Evolutionary conservation across 2,329 filamentous ascomycete genomes (phyloP), one percentile per base, ranked within the genome.

Genomic region (Clarireedia homoeocarpa): DNA sequence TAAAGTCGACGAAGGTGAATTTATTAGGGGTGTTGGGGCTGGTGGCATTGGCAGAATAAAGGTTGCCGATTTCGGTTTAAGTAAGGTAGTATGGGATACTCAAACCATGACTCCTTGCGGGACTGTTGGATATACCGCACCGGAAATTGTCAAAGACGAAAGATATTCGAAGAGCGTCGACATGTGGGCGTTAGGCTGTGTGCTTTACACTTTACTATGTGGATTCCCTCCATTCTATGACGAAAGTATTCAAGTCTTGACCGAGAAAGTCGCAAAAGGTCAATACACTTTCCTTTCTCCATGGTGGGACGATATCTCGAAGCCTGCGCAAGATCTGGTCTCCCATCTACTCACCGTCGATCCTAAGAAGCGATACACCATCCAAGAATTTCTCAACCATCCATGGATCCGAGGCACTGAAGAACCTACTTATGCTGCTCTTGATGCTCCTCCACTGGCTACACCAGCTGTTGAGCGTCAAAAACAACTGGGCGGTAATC

Each of bases 101-200:
- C 89, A 95, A 69, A 99, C 94, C 9, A 97, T 96, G 89, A 99
- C 94, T 3, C 94, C 94, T n/a, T 99, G 94, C 71, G 94, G 94
- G 57, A 99, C 94, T 0, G 94, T 97, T 56, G 94, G 94, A 45
- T 99, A 99, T 74, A 97, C 94, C 4, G 94, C 94, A 3, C 94
- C 94, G 6, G 94, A 99, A 70, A 99, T 99, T 61, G 94, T 99
- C 70, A 97, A 97, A 74, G 94, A 99, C 72, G 94, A 99, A 74
- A 84, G 91, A 23, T 99, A 99, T 72, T 97, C 92, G 39, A 99
- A 97, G 77, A 95, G 90, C 51, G 94, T 99, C 47, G 94, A 99
- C 69, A 99, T 99, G 94, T 99, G 94, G 94, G 94, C 94, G 3
- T 74, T 99, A 34, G 94, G 94, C 14, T 99, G 94, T 70, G 94